Base-by-base conservation (phyloP, 768 basidiomycete species). In the Podaxis sp. region DNA sequence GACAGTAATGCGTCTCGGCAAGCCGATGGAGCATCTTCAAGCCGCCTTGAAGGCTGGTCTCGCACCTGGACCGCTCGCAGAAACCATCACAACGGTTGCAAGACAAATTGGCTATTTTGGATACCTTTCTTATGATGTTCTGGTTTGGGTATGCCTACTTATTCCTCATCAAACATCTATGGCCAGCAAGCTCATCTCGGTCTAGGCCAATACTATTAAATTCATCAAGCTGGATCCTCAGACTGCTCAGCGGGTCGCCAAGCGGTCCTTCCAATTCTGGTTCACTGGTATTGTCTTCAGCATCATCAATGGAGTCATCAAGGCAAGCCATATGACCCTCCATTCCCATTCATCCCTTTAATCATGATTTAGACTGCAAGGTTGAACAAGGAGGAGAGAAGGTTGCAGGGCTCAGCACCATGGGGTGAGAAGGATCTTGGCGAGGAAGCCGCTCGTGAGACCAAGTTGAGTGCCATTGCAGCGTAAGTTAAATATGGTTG, bases 1-100 rank as follows among this genome's bases (percentile, higher is more conserved):
- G 3, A n/a, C 57, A 98, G 96, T 97, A 40, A 80, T 98, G 82
- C 87, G 97, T 15, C 79, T 99, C 57, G 94, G 94, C 67, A 96
- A 98, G 75, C 94, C 95, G 7, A 68, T 96, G 65, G 97, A 99
- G 71, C 94, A 97, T 75, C 79, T 96, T 5, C 96, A 98, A 73
- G 86, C 93, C 1, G 95, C 93, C 33, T 77, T 97, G 50, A 88
- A 88, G 56, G 88, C 90, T 19, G 77, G 86, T 2, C 74, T 87
- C 27, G 71, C 82, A 1, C 65, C 84, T 3, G 80, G 80, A 5
- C 82, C 87, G 60, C 67, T 87, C 1, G 75, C 82, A 11, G 93
- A 98, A 71, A 89, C 89, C 65, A 77, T 95, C 59, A 83, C 90
- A 0, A 86, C 90, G 24, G 86, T 97, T 66, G 88, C 83, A 37